Evolutionary conservation across 371 early-diverging fungal species (phyloP), one percentile per base, ranked within the genome.

Genomic region (Mucor mucedo): DNA sequence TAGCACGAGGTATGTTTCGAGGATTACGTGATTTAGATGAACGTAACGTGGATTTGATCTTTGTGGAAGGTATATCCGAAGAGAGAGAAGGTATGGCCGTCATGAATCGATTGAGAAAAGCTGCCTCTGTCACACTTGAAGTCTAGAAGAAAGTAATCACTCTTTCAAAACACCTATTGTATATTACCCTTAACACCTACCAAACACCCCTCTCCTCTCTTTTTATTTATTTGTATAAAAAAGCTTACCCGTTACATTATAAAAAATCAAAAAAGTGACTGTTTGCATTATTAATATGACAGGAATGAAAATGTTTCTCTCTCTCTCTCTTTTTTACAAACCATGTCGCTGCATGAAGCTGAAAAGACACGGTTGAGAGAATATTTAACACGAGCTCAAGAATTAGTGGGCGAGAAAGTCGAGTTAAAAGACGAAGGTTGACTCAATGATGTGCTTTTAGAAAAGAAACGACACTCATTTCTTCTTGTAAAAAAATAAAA

Each of bases 91-190:
- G 99, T 2, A 70, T 94, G 78, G 99, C 99, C 3, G 92, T 99
- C 32, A 99, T 99, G 99, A 99, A 99, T 82, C 78, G 99, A 21
- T 63, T 99, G 33, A 83, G 92, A 63, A 98, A 98, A 71, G 99
- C 99, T 4, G 93, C 99, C 0, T 80, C 87, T 0, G 75, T 78
- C 57, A 82, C 81, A 28, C 65, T 88, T 45, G 70, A 75, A 39
- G 49, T 66, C 39, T 70, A 70, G 38, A 32, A 44, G 16, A 44
- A 42, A 42, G 16, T 21, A 21, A 21, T 21, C n/a, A 14, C 9
- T 38, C 5, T 40, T 45, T 42, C 16, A 16, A 33, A 30, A 21
- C 27, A 41, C 35, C 27, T 11, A 39, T 7, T 47, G 53, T 53
- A 53, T 11, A 53, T 50, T 59, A 47, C 28, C 28, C 16, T 9